A percentile compares a stretch with the other conserved stretches of the same genome.
These are phyloP conservation scores for Neurospora africana DNA, from an alignment of 495 filamentous ascomycete genomes.

Conservation along the genomic window DNA sequence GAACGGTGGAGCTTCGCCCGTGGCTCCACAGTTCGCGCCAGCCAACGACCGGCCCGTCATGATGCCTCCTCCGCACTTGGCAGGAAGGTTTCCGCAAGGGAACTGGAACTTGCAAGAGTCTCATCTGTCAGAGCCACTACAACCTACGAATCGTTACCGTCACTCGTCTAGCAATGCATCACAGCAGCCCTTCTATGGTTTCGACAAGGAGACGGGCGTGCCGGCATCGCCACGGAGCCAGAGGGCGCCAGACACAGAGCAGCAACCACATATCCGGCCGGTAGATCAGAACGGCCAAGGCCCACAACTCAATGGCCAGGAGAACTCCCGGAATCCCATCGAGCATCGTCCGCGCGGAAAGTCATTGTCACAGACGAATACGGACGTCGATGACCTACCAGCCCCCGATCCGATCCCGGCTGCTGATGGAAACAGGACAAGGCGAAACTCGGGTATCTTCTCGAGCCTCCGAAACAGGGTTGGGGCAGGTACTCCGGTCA, in stretches of 20 bases:
- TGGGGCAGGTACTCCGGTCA: constrained; percentile 14
- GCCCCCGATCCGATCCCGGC: constrained; percentile 9
- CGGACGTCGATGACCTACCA: constrained; percentile 18
- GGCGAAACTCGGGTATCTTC: constrained; percentile 30
- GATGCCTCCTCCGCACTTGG: constrained; percentile 15
- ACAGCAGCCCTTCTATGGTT: constrained; percentile 25
- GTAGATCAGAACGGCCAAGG: constrained; percentile 7
- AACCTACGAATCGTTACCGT: constrained; percentile 25
- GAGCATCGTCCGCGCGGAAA: neutral
- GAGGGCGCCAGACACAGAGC: constrained; percentile 8
- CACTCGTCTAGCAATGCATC: constrained; percentile 25
- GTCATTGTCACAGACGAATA: constrained; percentile 26
- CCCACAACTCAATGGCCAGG: constrained; percentile 4
- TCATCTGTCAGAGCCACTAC: constrained; percentile 33
- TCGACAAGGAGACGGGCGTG: constrained; percentile 36
- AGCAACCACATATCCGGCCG: constrained; percentile 9
- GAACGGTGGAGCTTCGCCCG: constrained; percentile 4
- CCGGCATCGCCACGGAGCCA: constrained; percentile 10
- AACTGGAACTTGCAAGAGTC: constrained; percentile 37
- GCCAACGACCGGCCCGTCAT: constrained; percentile 5
- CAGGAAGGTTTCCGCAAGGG: constrained; percentile 19
- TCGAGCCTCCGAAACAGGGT: constrained; percentile 23
- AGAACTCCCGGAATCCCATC: neutral
- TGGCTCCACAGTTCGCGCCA: constrained; percentile 1
- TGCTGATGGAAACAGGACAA: constrained; percentile 17